Conservation (phyloP, 169 alveolate genomes). For the Plasmodium falciparum region DNA sequence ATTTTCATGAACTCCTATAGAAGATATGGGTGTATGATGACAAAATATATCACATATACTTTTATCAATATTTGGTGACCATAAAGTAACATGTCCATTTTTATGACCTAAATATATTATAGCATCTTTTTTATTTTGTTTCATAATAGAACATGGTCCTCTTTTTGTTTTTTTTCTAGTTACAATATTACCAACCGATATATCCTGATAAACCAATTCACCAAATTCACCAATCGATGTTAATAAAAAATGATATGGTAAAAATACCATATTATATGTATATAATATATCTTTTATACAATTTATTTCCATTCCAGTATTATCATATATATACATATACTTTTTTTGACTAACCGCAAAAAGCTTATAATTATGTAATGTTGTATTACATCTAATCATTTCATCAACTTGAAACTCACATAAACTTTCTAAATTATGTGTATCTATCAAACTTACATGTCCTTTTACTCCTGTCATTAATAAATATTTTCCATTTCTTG, state of each 20-base stretch:
- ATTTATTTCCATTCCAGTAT: conserved; percentile 95
- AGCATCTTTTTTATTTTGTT: conserved; percentile 92
- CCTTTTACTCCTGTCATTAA: conserved; percentile 95
- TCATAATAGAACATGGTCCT: conserved; percentile 93
- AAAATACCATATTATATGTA: conserved; percentile 91
- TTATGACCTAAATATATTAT: conserved; percentile 94
- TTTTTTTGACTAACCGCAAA: conserved; percentile 96
- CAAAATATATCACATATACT: conserved; percentile 78
- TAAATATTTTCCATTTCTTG: conserved; percentile 93
- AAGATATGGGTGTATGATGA: conserved; percentile 82
- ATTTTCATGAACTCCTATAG: conserved; percentile 77
- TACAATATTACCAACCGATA: conserved; percentile 94
- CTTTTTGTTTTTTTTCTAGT: conserved; percentile 92
- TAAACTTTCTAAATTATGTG: conserved; percentile 79
- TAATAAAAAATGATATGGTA: conserved; percentile 94
- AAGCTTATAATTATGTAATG: conserved; percentile 93
- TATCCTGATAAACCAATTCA: conserved; percentile 93
- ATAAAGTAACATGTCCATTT: conserved; percentile 94
- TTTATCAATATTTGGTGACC: conserved; percentile 95
- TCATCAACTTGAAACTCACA: conserved; percentile 82
- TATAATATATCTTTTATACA: conserved; percentile 90
- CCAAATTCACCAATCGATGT: conserved; percentile 94
- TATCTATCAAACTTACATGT: conserved; percentile 92
- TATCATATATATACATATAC: conserved; percentile 93
- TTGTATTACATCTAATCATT: conserved; percentile 78